Evolutionary conservation across 2,329 filamentous ascomycete species (phyloP), one percentile per base, ranked within the genome.

Genomic region (Diaporthe longicolla): DNA sequence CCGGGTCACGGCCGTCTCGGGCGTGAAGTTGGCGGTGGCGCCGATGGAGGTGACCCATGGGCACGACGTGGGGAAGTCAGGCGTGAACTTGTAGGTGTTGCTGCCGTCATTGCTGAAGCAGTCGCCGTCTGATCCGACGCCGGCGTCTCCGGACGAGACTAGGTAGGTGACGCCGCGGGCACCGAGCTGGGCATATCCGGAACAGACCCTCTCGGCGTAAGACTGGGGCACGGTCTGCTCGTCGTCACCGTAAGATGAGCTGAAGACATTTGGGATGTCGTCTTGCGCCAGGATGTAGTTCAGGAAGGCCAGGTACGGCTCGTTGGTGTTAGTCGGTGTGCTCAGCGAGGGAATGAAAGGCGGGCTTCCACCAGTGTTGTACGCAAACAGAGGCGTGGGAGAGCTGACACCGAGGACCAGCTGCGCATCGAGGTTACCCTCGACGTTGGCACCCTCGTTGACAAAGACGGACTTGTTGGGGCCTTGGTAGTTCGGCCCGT

Each of bases 1-100:
- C n/a, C 73, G 58, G n/a, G 77, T 75, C 4, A 78, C 78, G 6
- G 79, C 78, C 1, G 76, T 71, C 76, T 80, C 79, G 45, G 63
- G 63, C 45, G 45, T 52, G 63, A 66, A 66, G 63, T 66, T 66
- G 63, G 85, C 83, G 0, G 90, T 92, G 1, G 89, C 92, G 6
- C 93, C 92, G 1, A 94, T 89, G 2, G 87, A 83, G 0, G 92
- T 94, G 10, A 94, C 88, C 80, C 89, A 94, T 0, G 92, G 92
- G 78, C 93, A 94, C 0, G 88, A 88, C 0, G 88, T 88, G 0
- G 93, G 93, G 82, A 94, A 94, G 8, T 86, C 87, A 0, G 91
- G 87, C 45, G 90, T 83, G 79, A 92, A 90, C 26, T 87, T 84
- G 17, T 87, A 55, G 82, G 82, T 85, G 70, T 87, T 86, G 63